Evolutionary conservation across 1,284 basidiomycete species (phyloP).

Genomic region (Anthracocystis panici-leucophaei): DNA sequence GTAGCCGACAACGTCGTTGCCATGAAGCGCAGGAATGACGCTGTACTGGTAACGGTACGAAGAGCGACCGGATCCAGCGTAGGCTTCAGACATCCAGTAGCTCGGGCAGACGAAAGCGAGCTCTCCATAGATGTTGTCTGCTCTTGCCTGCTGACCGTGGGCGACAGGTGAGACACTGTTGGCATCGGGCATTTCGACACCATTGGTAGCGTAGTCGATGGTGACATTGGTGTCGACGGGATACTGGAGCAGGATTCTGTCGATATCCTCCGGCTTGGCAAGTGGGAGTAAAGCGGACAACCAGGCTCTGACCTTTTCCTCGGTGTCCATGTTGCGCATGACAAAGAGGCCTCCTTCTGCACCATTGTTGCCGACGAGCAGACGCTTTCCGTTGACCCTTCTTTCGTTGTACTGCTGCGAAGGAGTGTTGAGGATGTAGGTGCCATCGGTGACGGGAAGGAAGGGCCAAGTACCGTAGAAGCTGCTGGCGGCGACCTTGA

Average conservation of each 20-base stretch:
- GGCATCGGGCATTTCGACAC: constrained; percentile 22
- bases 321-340: constrained; percentile 18
- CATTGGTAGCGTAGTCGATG: constrained; percentile 28
- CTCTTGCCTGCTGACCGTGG: constrained; percentile 30
- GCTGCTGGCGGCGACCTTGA: constrained; percentile 25
- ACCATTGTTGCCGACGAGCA: constrained; percentile 40
- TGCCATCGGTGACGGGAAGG: constrained; percentile 39
- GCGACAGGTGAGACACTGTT: constrained; percentile 28
- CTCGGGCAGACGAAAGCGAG: constrained; percentile 44
- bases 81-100: constrained; percentile 48
- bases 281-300: constrained; percentile 24
- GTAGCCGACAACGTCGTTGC: constrained; percentile 33
- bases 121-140: constrained; percentile 44
- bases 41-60: constrained; percentile 42
- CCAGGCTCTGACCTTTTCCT: constrained; percentile 20
- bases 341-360: constrained; percentile 32
- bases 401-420: constrained; percentile 16
- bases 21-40: constrained; percentile 38
- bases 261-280: constrained; percentile 19
- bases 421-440: constrained; percentile 18
- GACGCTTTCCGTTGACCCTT: constrained; percentile 26
- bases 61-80: constrained; percentile 27
- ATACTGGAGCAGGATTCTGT: constrained; percentile 23
- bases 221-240: constrained; percentile 24
- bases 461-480: constrained; percentile 33